These are phyloP conservation scores for Volvox africanus DNA, from an alignment of 139 green algal species.

Conservation along the genomic window DNA sequence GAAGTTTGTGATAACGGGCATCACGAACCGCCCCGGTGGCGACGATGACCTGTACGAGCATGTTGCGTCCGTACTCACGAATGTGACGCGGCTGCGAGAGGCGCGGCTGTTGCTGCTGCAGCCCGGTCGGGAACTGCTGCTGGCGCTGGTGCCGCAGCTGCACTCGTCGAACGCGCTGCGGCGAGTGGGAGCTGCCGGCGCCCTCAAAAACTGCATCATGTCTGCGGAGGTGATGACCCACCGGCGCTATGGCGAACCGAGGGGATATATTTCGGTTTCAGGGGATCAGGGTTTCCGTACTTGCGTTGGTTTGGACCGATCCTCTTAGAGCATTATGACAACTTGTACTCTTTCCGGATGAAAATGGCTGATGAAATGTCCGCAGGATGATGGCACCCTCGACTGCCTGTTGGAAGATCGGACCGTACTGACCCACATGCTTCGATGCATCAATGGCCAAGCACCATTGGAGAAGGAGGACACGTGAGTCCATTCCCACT, in stretches of 20 bases:
- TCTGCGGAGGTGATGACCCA: constrained; percentile 50
- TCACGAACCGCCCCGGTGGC: constrained; percentile 43
- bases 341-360: no score
- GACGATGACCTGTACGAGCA: constrained; percentile 68
- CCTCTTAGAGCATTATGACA: no score
- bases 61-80: constrained; percentile 80
- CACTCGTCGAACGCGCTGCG: constrained; percentile 28
- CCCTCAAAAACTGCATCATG: constrained; percentile 67
- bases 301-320: no score
- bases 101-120: constrained; percentile 75
- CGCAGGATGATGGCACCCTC: constrained; percentile 61
- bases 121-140: constrained; percentile 74
- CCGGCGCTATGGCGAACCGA: neutral
- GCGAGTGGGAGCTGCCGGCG: constrained; percentile 42
- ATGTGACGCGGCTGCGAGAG: constrained; percentile 74
- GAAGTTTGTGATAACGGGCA: constrained; percentile 64
- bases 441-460: constrained; percentile 64
- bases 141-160: constrained; percentile 58
- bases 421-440: constrained; percentile 61
- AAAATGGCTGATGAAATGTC: neutral
- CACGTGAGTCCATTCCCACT: neutral
- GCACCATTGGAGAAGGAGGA: constrained; percentile 41
- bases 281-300: no score
- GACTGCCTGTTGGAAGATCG: constrained; percentile 55
- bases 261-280: neutral